phyloP scores from a whole-genome alignment of 768 basidiomycete species.

The Mrakia blollopis region DNA sequence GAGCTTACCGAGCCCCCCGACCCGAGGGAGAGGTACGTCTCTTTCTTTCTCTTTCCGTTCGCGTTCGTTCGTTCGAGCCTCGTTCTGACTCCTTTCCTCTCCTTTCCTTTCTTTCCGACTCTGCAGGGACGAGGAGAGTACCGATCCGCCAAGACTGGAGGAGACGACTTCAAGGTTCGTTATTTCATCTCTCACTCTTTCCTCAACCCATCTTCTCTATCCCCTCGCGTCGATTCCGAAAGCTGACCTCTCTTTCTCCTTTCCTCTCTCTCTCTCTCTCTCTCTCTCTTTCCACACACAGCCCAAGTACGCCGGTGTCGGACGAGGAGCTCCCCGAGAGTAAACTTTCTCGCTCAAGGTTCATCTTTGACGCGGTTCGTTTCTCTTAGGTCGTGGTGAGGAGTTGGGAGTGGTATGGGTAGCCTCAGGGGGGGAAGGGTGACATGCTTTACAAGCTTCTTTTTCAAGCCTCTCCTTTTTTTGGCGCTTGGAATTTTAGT shows the following conservation, averaged over 20 bases:
- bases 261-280: too few species aligned
- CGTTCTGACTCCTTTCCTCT: too few species aligned
- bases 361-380: background rate
- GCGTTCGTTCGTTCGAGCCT: too few species aligned
- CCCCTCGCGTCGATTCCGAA: too few species aligned
- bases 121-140: conserved; percentile 67
- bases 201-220: too few species aligned
- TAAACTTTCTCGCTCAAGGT: background rate
- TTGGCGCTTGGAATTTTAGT: too few species aligned
- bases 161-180: conserved; percentile 22
- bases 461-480: background rate
- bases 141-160: conserved; percentile 53
- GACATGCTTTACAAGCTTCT: conserved; percentile 12
- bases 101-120: too few species aligned
- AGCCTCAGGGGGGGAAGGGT: conserved; percentile 13
- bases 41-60: too few species aligned
- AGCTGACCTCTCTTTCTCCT: too few species aligned
- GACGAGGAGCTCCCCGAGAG: conserved; percentile 18
- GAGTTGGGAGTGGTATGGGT: background rate
- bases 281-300: too few species aligned
- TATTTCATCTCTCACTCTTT: too few species aligned
- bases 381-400: background rate
- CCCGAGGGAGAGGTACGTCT: conserved; percentile 51
- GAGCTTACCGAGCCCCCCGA: conserved; percentile 76
- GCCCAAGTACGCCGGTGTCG: conserved; percentile 27